Base-by-base conservation (phyloP, 2,329 filamentous ascomycete species). In the Mariannaea sp. region DNA sequence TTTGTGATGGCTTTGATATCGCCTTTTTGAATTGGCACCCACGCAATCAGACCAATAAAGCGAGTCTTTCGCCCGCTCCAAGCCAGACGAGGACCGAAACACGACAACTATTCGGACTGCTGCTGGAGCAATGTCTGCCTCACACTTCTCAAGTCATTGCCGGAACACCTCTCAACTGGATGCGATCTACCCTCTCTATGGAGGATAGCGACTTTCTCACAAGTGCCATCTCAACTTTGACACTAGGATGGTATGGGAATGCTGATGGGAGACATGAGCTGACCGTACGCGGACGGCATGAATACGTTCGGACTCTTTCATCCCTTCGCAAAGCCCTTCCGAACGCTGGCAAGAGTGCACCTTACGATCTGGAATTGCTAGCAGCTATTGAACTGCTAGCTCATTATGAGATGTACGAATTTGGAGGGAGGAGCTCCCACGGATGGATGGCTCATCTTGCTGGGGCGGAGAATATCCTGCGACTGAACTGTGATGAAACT, bases 371-470 rank as follows among this genome's bases (percentile, higher is more conserved):
- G 3, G 46, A 49, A 35, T 6, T 49, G 5, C 13, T 42, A 3
- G 46, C 30, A 6, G 27, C 39, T 9, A n/a, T 35, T 24, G 46
- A 49, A 9, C 27, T 42, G 20, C 12, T 49, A 14, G 20, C 27
- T 3, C 27, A 41, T 5, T 42, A 49, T 10, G 46, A 42, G 20
- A 42, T 49, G 24, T 49, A 42, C 30, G 46, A 49, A 13, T 41
- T 48, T 33, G 36, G 26, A 12, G 29, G 9, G 13, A 38, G 14
- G n/a, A 48, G 22, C 12, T 19, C 33, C 10, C 38, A 20, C 6
- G 36, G 20, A 4, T 49, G 27, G 46, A 8, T 41, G 7, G 9
- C 30, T 17, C 38, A 49, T 49, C 6, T 49, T 13, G 20, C 38
- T 24, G 46, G 46, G 4, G 46, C 46, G 5, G 46, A 42, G 17